Base-by-base conservation (phyloP, 192 early-diverging fungal species). In the Backusella circina region DNA sequence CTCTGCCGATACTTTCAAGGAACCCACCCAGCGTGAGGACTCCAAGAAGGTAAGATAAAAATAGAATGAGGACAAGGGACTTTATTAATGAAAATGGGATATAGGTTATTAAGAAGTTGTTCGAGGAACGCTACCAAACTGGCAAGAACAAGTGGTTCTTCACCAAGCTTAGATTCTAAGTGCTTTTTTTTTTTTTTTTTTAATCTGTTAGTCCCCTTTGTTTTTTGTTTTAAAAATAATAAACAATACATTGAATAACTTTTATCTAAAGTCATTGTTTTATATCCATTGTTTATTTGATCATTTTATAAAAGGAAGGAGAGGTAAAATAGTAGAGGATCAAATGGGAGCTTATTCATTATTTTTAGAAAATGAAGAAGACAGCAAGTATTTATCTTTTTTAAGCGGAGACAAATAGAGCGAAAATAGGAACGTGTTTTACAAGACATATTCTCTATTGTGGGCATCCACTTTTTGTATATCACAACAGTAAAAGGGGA, bases 141-240 rank as follows among this genome's bases (percentile, higher is more conserved):
- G 98, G 98, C 86, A 99, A 99, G 94, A 98, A 97, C 93, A 96
- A 96, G 91, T 99, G 98, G 98, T 99, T 99, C 95, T 99, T 99
- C 90, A 93, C 94, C 88, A 99, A 99, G 92, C 94, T 99, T 78
- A 89, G 93, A 80, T 95, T 95, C 91, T 95, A 92, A 93, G 70
- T n/a, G n/a, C n/a, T n/a, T 23, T 31, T 6, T 3, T 18, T 23
- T 30, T 3, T 68, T 28, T 69, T 31, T 28, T 70, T 44, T 26
- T 16, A 70, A 70, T 30, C 68, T 41, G 38, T 70, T 26, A 28
- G 30, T 30, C 44, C 6, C 5, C 30, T 12, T 10, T 15, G 13
- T 26, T 57, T 57, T 26, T 57, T 57, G 8, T 57, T 57, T 15
- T 5, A 41, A 41, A 41, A 13, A 41, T 13, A 41, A n/a, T 18